A percentile compares a stretch with the other conserved stretches of the same genome.
Evolutionary conservation across 768 basidiomycete genomes (phyloP).

Genomic region (Flagelloscypha sp.): DNA sequence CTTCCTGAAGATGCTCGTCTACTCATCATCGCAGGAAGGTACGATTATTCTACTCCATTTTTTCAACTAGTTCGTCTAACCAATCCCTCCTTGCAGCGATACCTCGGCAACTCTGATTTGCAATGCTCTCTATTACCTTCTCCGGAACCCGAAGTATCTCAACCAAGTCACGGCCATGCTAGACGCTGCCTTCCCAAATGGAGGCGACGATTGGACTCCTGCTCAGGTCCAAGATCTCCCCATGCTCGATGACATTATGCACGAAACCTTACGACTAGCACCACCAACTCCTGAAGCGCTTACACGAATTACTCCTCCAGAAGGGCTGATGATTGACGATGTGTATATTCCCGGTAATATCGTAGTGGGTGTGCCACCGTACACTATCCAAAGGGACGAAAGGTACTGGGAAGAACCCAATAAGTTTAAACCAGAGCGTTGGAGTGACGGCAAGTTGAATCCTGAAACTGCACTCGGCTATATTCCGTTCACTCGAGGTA

Average conservation of each 20-base stretch:
- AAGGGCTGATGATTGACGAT: background rate
- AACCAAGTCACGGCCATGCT: background rate
- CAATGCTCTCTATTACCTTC: too few species aligned
- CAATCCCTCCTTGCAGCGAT: too few species aligned
- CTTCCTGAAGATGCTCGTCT: background rate
- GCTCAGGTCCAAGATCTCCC: conserved; percentile 33
- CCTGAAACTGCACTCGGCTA: background rate
- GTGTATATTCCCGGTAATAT: background rate
- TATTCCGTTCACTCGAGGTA: conserved; percentile 1
- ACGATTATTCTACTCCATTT: background rate
- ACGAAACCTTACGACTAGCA: conserved; percentile 33
- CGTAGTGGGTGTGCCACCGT: conserved; percentile 1
- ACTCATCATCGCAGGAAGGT: conserved; percentile 3
- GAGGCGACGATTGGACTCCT: conserved; percentile 15
- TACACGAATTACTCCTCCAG: conserved; percentile 2
- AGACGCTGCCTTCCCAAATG: background rate
- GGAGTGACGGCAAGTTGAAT: conserved; percentile 9
- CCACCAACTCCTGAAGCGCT: conserved; percentile 16
- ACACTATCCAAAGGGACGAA: background rate
- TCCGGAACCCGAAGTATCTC: background rate
- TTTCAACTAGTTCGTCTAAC: too few species aligned
- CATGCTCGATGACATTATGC: conserved; percentile 36
- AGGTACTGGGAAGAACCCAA: conserved; percentile 11
- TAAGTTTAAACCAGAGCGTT: conserved; percentile 16
- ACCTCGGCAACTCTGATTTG: too few species aligned